phyloP scores from a whole-genome alignment of 768 basidiomycete genomes.

The Solioccasus polychromus region DNA sequence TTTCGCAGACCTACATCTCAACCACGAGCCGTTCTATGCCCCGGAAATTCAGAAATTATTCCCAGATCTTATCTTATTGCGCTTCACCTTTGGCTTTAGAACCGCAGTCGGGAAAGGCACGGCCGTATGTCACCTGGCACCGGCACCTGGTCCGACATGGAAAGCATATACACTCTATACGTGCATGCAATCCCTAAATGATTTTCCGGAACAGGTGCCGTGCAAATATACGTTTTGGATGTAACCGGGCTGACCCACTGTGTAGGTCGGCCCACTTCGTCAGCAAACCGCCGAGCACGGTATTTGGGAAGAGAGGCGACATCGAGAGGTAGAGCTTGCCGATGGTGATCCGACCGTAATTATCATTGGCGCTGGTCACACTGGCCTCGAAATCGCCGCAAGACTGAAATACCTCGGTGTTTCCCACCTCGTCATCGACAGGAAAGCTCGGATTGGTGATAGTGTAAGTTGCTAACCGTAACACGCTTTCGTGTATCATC shows the following conservation, averaged over 20 bases:
- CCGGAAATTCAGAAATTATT: conserved; percentile 39
- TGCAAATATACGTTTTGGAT: not conserved
- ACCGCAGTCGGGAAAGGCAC: conserved; percentile 46
- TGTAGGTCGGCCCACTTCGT: conserved; percentile 40
- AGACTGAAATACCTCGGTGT: conserved; percentile 62
- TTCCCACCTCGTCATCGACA: conserved; percentile 54
- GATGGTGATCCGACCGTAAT: conserved; percentile 56
- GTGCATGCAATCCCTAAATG: conserved; percentile 55
- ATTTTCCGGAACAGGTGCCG: conserved; percentile 46
- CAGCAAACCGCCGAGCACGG: conserved; percentile 45
- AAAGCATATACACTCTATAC: conserved; percentile 61
- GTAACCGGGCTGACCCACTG: not conserved
- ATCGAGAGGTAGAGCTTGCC: conserved; percentile 42
- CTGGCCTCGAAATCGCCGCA: conserved; percentile 63
- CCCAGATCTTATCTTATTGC: conserved; percentile 59
- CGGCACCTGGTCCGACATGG: conserved; percentile 44
- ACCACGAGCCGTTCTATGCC: conserved; percentile 22
- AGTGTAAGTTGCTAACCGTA: conserved; percentile 28
- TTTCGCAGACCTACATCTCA: conserved; percentile 16
- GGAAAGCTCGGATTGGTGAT: conserved; percentile 50
- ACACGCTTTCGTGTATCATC: not conserved
- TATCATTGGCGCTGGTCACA: conserved; percentile 64
- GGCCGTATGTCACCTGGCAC: conserved; percentile 55
- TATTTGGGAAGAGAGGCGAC: conserved; percentile 50
- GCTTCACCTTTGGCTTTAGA: conserved; percentile 54